Evolutionary conservation across 805 yeast genomes (phyloP), one percentile per base, ranked within the genome.

Genomic region (Candida nonsorbophila): DNA sequence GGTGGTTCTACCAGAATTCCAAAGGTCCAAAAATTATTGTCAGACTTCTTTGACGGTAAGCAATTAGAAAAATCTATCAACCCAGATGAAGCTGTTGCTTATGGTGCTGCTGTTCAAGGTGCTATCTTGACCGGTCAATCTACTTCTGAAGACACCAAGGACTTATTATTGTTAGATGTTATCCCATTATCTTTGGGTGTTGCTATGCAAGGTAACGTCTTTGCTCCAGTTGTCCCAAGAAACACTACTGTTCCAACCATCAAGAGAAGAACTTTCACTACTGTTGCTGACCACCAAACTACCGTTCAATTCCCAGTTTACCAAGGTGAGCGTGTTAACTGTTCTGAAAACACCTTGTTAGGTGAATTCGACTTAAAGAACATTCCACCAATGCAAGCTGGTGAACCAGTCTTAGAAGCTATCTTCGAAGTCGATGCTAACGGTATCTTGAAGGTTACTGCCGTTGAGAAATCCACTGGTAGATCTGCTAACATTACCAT

Each of bases 1-100:
- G 71, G 71, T 61, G 71, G 71, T 59, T 64, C 71, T 43, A 64
- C 71, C 59, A 64, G 71, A 63, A 63, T 64, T 56, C 71, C 71
- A 55, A 64, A 64, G 58, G 63, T 64, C 52, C 71, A 64, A 49
- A 64, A 64, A 53, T 62, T 64, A 53, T 62, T 64, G 52, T 63
- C 69, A 40, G 71, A 63, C 58, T 64, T 62, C 64, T 64, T 64
- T 43, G 69, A 64, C 37, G 71, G 71, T 58, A 64, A 64, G 55
- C 67, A 62, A 52, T 62, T 63, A 49, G 69, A 64, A 53, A 64
- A 62, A 55, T 62, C 69, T 33, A 64, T 64, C 44, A 64, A 64
- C 67, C 70, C 70, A 32, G 70, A 64, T 58, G 70, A 64, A 55
- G 70, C 70, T 51, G 70, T 64, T 50, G 70, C 70, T 42, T 64